A percentile compares a stretch with the other conserved stretches of the same genome.
Conservation (phyloP, 352 stramenopile species). For the Phytophthora cryptogea region DNA sequence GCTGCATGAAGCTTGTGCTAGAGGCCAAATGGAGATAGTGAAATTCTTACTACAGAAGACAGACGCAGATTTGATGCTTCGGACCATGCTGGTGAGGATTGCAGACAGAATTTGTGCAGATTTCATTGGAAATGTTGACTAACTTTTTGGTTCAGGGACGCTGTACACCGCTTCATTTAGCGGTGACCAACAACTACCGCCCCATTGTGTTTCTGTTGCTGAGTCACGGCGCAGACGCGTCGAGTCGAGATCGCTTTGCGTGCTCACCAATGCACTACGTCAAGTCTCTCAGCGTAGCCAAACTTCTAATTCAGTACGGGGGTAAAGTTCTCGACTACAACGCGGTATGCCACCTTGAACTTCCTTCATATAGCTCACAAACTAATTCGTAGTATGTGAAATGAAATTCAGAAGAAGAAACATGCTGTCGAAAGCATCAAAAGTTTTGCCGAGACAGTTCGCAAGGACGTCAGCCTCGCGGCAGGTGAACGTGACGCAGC, state of each 20-base stretch:
- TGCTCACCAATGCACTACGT: conserved; percentile 76
- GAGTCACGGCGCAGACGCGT: conserved; percentile 63
- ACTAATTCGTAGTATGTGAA: background rate
- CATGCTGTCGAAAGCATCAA: conserved; percentile 53
- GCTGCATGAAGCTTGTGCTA: conserved; percentile 65
- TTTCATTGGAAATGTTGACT: background rate
- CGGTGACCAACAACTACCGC: conserved; percentile 60
- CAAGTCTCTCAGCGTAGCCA: conserved; percentile 63
- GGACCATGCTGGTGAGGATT: conserved; percentile 62
- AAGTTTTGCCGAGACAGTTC: conserved; percentile 17
- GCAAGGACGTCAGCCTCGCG: conserved; percentile 13
- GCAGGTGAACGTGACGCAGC: conserved; percentile 15
- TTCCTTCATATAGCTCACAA: background rate
- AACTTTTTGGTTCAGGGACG: conserved; percentile 40
- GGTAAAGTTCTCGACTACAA: conserved; percentile 65
- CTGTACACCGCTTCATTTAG: conserved; percentile 63
- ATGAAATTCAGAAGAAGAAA: conserved; percentile 51
- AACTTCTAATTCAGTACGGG: conserved; percentile 67
- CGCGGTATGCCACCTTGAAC: conserved; percentile 25
- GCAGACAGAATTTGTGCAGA: background rate
- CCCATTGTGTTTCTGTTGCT: conserved; percentile 70
- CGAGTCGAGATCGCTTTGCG: conserved; percentile 61
- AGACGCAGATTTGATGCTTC: conserved; percentile 52
- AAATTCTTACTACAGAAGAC: conserved; percentile 59
- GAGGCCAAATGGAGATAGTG: conserved; percentile 53